Evolutionary conservation across 257 asterid species (phyloP).

Genomic region (Salvia hispanica): DNA sequence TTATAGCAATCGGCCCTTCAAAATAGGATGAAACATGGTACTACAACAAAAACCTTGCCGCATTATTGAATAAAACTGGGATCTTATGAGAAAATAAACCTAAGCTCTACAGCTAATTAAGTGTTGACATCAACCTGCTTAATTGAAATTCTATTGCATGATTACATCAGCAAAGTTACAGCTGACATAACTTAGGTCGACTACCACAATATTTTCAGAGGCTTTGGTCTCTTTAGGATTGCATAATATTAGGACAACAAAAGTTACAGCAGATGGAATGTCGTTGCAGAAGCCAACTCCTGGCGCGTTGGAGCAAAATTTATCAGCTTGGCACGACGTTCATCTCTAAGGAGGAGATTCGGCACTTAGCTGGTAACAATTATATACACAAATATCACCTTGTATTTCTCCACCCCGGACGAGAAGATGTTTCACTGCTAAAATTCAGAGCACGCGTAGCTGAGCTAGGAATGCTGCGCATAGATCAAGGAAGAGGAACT

Average conservation of each 20-base stretch:
- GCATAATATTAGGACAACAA: conserved; percentile 5
- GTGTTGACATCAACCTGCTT: conserved; percentile 26
- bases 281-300: conserved; percentile 43
- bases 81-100: background rate
- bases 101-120: conserved; percentile 21
- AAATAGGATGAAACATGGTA: background rate
- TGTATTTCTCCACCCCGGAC: conserved; percentile 30
- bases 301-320: conserved; percentile 36
- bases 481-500: conserved; percentile 79
- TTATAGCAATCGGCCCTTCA: too few relatives aligned
- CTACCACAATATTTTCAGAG: conserved; percentile 18
- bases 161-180: conserved; percentile 8
- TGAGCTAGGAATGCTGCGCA: conserved; percentile 93
- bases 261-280: conserved; percentile 19
- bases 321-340: conserved; percentile 40
- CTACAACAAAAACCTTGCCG: background rate
- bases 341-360: conserved; percentile 40
- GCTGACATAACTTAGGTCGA: conserved; percentile 26
- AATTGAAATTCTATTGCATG: conserved; percentile 15
- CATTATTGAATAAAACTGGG: background rate
- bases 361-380: conserved; percentile 37
- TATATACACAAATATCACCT: conserved; percentile 43
- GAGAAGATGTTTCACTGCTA: conserved; percentile 17
- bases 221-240: conserved; percentile 20
- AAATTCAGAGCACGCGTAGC: conserved; percentile 74